These are phyloP conservation scores for Coniochaeta sp. DNA, from an alignment of 2,329 filamentous ascomycete genomes.

Conservation along the genomic window DNA sequence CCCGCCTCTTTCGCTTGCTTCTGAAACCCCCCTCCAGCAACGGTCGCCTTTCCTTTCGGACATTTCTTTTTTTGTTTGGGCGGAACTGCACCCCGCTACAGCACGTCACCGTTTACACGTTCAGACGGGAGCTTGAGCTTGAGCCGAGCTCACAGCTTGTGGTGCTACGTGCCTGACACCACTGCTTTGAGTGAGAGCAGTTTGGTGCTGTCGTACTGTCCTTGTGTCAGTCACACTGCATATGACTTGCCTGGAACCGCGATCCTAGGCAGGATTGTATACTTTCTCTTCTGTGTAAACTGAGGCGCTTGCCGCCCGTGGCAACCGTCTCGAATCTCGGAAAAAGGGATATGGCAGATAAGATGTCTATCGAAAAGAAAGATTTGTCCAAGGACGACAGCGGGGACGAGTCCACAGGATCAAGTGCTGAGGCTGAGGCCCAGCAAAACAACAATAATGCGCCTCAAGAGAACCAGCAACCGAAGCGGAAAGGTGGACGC, in stretches of 20 bases:
- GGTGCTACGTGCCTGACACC: background rate
- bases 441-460: slow-evolving; percentile 22
- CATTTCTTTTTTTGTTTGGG: background rate
- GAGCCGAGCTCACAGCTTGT: background rate
- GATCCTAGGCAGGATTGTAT: slow-evolving; percentile 1
- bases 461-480: slow-evolving; percentile 51
- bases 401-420: slow-evolving; percentile 49
- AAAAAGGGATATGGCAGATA: slow-evolving; percentile 50
- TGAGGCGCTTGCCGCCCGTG: slow-evolving; percentile 33
- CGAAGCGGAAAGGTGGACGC: slow-evolving; percentile 94
- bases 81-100: background rate
- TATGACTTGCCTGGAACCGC: background rate
- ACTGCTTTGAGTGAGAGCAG: background rate
- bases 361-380: slow-evolving; percentile 60
- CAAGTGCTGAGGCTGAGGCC: slow-evolving; percentile 49
- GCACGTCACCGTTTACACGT: background rate
- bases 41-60: background rate
- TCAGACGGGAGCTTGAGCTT: background rate
- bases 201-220: background rate
- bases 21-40: slow-evolving; percentile 1
- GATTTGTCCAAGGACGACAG: slow-evolving; percentile 49
- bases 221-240: background rate
- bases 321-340: slow-evolving; percentile 26
- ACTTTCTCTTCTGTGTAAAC: slow-evolving; percentile 5
- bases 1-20: background rate